phyloP scores from a whole-genome alignment of 148 eudicot genomes.

The Fallopia convolvulus region DNA sequence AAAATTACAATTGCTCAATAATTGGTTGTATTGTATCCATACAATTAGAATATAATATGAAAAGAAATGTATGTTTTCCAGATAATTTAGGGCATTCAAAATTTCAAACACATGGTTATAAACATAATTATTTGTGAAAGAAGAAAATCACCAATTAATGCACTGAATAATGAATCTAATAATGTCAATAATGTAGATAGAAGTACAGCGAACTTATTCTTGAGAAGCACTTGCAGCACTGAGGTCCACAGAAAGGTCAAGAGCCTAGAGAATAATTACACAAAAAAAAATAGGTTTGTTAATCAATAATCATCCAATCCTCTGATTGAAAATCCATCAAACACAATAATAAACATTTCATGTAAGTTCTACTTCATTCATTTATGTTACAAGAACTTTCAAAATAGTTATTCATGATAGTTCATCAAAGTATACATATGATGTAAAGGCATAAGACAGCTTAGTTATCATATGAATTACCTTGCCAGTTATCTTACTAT shows the following conservation, averaged over 20 bases:
- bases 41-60: background rate
- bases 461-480: slow-evolving; percentile 13
- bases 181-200: background rate
- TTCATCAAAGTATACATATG: too few species aligned
- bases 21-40: background rate
- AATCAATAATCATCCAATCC: background rate
- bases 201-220: slow-evolving; percentile 27
- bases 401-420: too few species aligned
- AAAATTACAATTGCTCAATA: background rate
- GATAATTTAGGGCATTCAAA: background rate
- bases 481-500: slow-evolving; percentile 71
- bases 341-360: background rate
- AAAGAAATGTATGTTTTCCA: background rate
- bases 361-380: too few species aligned
- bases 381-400: too few species aligned
- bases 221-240: slow-evolving; percentile 70
- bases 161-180: background rate
- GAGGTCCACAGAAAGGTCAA: slow-evolving; percentile 68
- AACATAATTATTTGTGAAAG: background rate
- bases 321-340: background rate
- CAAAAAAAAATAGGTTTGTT: background rate
- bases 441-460: too few species aligned
- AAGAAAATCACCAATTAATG: background rate
- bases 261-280: slow-evolving; percentile 32
- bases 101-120: background rate